Evolutionary conservation across 2,329 filamentous ascomycete species (phyloP), one percentile per base, ranked within the genome.

Genomic region (Bipolaris gigantea): DNA sequence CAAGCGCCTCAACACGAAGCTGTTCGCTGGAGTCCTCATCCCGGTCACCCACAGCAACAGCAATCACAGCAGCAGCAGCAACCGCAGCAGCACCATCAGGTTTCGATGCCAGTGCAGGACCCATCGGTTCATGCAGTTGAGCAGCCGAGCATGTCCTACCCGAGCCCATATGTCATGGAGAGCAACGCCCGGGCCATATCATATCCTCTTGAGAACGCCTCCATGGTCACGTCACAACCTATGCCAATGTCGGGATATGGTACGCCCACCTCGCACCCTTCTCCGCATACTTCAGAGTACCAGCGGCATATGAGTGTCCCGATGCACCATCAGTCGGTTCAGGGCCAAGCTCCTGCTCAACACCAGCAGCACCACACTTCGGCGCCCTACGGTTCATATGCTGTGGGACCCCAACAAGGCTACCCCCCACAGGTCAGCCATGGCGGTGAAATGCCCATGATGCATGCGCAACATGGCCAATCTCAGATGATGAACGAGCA

Each of bases 401-500:
- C 69, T 6, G 61, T 59, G 36, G 54, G 58, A 13, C 62, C 57
- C 8, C 70, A 71, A 43, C 72, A 70, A 50, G 61, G 62, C 18
- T 75, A 72, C 46, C 61, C 71, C n/a, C 66, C 72, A 21, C 69
- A 72, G 48, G 66, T 58, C 13, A 72, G 63, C 35, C 73, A 75
- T 39, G 62, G 65, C 1, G 63, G 69, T 19, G 72, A 75, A 11
- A 72, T 73, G 67, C 63, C 68, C 7, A 70, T 75, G 71, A 73
- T 74, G 72, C 71, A 70, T 16, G 62, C 67, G 21, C 61, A 66
- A 34, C 71, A 72, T 45, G 53, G 61, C 9, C 71, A 71, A 50
- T 40, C 65, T 19, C 71, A 71, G 46, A 74, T 76, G 73, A 75
- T 76, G 64, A 64, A 65, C 27, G 71, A 73, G 46, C 69, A 71